Base-by-base conservation (phyloP, 2,329 filamentous ascomycete species). In the Colletotrichum tanaceti region DNA sequence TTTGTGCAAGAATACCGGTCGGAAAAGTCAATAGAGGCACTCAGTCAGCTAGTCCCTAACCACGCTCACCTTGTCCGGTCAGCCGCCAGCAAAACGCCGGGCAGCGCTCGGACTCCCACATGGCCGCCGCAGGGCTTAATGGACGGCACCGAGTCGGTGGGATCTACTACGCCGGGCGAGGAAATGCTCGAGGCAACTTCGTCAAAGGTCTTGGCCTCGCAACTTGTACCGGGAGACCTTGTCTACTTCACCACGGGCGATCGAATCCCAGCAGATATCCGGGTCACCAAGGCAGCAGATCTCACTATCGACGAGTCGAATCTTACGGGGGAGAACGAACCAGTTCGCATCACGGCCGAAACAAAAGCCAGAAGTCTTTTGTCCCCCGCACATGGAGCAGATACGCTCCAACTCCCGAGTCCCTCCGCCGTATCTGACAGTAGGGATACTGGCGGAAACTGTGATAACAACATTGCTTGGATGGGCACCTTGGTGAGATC, bases 1-100 rank as follows among this genome's bases (percentile, higher is more conserved):
- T 99, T 99, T 74, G 89, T 98, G 60, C 96, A 99, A 78, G 96
- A 99, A 80, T 99, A 99, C 79, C 87, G 96, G 68, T 98, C 96
- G 9, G 96, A 99, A 78, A 97, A 99, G 80, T 98, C 95, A 3
- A 89, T 99, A 72, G 96, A 99, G 79, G 96, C 96, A 22, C 84
- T 99, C 73, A 98, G 92, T 76, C 93, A 96, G 74, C 84, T 99
- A 32, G 95, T 99, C 0, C 97, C 96, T 35, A 97, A 98, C 78
- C 93, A 94, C 77, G 96, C 97, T 38, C 94, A 99, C 81, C 85
- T 98, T n/a, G 93, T 99, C 69, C 90, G 97, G 70, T 85, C 86
- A 39, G 78, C 83, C 47, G 67, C 79, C 52, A 81, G 77, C 44
- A 82, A 79, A 58, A 46, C 77, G 43, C 68, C 77, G 5, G 68